Evolutionary conservation across 768 basidiomycete genomes (phyloP).

Genomic region (Sporobolomyces pararoseus): DNA sequence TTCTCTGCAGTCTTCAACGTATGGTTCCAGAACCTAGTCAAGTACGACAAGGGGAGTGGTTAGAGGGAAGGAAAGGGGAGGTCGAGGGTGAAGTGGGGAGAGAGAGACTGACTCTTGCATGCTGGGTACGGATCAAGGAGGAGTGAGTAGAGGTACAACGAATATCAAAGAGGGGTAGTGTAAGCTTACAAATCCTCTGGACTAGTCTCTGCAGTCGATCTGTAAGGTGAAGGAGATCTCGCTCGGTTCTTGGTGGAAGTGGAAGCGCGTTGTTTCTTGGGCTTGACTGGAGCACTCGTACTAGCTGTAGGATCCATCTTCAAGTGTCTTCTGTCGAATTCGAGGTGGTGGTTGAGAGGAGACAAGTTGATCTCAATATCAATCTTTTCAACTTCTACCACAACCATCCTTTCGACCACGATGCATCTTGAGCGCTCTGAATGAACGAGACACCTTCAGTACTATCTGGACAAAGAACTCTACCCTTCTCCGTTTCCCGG

Average conservation of each 20-base stretch:
- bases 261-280: constrained; percentile 18
- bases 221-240: constrained; percentile 23
- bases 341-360: background rate
- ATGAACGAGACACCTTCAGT: too few species aligned
- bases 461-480: too few species aligned
- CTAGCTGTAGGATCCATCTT: background rate
- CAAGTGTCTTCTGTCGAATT: background rate
- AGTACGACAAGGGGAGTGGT: background rate
- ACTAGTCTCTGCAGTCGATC: constrained; percentile 10
- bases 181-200: constrained; percentile 26
- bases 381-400: too few species aligned
- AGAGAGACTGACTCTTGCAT: constrained; percentile 26
- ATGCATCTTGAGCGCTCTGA: too few species aligned
- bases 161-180: too few species aligned
- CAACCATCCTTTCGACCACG: too few species aligned
- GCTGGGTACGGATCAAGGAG: constrained; percentile 4
- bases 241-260: constrained; percentile 28
- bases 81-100: background rate
- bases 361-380: too few species aligned
- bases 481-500: too few species aligned
- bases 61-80: background rate
- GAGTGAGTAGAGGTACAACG: too few species aligned
- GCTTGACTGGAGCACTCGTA: background rate
- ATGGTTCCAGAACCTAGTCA: constrained; percentile 39
- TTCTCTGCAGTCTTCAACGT: constrained; percentile 41